Conservation (phyloP, 768 basidiomycete species). For the Xerocomellus intermedius region DNA sequence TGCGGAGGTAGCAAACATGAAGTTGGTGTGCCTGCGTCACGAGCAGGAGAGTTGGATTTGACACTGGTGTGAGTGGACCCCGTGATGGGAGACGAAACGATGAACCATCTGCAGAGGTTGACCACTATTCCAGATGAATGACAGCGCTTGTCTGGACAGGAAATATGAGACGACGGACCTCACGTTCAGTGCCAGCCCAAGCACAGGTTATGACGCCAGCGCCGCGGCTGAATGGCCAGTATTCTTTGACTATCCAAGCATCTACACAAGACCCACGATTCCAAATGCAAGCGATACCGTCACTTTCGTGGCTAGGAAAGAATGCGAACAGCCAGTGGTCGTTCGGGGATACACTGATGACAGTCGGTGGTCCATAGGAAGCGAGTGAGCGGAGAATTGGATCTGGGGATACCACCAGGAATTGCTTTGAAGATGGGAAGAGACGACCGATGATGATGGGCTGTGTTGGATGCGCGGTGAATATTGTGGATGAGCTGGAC, state of each 20-base stretch:
- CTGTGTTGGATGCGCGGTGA: constrained; percentile 63
- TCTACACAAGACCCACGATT: constrained; percentile 57
- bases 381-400: constrained; percentile 45
- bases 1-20: constrained; percentile 53
- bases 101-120: constrained; percentile 41
- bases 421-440: constrained; percentile 69
- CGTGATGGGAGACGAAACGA: constrained; percentile 55
- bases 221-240: constrained; percentile 49
- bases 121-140: constrained; percentile 48
- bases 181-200: constrained; percentile 61
- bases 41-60: constrained; percentile 55
- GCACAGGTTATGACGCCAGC: constrained; percentile 58
- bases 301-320: constrained; percentile 57
- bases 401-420: constrained; percentile 53
- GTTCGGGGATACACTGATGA: constrained; percentile 57
- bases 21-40: constrained; percentile 64
- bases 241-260: constrained; percentile 58
- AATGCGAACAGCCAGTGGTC: constrained; percentile 73
- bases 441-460: constrained; percentile 60
- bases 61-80: constrained; percentile 55
- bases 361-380: constrained; percentile 58
- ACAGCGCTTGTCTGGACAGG: background rate
- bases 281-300: constrained; percentile 69
- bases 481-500: constrained; percentile 67
- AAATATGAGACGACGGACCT: constrained; percentile 40